Evolutionary conservation across 306 rosid species (phyloP).

Genomic region (Erythrophleum fordii): DNA sequence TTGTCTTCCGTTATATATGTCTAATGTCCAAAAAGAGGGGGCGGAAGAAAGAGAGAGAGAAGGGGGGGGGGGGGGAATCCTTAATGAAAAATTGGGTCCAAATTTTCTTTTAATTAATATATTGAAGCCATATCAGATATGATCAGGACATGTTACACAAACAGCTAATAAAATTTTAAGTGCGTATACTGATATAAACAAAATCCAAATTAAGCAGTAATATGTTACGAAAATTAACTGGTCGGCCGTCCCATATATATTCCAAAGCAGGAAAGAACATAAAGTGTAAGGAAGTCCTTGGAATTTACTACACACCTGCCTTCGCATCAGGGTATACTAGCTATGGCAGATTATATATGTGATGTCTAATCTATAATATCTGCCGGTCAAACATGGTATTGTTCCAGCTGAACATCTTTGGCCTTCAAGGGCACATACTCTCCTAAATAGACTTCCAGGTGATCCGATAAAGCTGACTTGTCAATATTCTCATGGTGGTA

Average conservation of each 20-base stretch:
- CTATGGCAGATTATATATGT: neutral
- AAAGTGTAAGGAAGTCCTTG: neutral
- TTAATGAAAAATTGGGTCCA: neutral
- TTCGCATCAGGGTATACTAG: neutral
- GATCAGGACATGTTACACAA: neutral
- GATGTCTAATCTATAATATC: too few species aligned
- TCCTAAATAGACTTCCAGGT: constrained; percentile 66
- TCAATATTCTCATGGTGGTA: constrained; percentile 83
- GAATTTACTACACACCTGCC: neutral
- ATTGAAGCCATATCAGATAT: neutral
- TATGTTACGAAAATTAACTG: neutral
- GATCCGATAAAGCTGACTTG: constrained; percentile 75
- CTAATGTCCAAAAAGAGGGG: too few species aligned
- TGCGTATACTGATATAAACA: neutral
- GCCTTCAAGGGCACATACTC: constrained; percentile 68
- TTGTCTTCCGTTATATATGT: too few species aligned
- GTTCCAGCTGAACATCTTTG: constrained; percentile 75
- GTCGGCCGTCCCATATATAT: neutral
- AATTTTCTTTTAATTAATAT: neutral
- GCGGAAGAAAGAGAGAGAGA: neutral
- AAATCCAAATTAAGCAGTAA: neutral
- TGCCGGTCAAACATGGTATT: constrained; percentile 43
- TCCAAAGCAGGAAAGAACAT: neutral
- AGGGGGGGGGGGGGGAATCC: too few species aligned
- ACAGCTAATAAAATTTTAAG: neutral